Evolutionary conservation across 129 eudicot species (phyloP), one percentile per base, ranked within the genome.

Genomic region (Artemisia annua): DNA sequence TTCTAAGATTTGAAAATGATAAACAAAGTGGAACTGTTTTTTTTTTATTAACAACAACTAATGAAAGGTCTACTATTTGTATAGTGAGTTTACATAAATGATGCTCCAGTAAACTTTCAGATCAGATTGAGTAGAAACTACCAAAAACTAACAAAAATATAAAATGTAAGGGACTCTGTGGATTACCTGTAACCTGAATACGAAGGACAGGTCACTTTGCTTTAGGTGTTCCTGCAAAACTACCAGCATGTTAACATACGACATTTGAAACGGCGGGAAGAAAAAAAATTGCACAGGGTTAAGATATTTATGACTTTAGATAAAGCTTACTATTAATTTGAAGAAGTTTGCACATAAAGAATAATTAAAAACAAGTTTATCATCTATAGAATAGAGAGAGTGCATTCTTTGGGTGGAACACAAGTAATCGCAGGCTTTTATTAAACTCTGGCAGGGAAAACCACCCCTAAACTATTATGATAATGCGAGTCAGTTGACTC

Each of bases 141-240:
- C 62, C 48, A 9, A 61, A 18, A 82, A 65, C 18, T 11, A 28
- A 69, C 16, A 52, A 52, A 63, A 62, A n/a, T 20, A 62, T 51
- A 60, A 77, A 12, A 2, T 35, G n/a, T 22, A 61, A 16, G 60
- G 52, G 51, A 71, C 30, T 65, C 53, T 58, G 50, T 14, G 71
- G 46, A 66, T 71, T 88, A 95, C 99, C 99, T 95, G 99, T 77
- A 95, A 70, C 74, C 99, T 83, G 82, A 95, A 95, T 58, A 90
- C 88, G 74, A 90, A 95, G 26, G 99, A 86, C 77, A 90, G 83
- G 66, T 95, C 96, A 77, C 85, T 90, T 76, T 88, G 96, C 80
- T 87, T 95, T 62, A 91, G 84, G 79, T 91, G 97, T 72, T 90
- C 99, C 96, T 94, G 91, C 80, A 87, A 67, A 81, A 73, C 54